Evolutionary conservation across 148 eudicot species (phyloP).

Genomic region (Silene uniflora): DNA sequence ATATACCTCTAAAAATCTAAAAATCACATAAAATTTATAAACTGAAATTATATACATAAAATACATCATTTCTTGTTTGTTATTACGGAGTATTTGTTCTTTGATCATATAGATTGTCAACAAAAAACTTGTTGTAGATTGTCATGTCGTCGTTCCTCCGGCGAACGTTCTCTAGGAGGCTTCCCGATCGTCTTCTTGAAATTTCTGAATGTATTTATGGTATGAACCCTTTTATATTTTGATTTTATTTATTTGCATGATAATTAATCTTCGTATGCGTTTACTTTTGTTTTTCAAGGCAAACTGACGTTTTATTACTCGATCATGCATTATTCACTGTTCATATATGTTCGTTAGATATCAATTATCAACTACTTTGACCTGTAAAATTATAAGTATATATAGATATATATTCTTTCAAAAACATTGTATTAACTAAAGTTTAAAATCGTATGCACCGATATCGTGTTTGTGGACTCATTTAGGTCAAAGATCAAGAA

Average conservation of each 20-base stretch:
- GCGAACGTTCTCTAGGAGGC: conserved; percentile 37
- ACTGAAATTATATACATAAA: background rate
- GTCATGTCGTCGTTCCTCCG: conserved; percentile 35
- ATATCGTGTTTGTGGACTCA: no score
- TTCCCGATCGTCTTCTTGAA: conserved; percentile 42
- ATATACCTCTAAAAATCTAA: no score
- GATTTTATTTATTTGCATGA: background rate
- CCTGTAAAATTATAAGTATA: no score
- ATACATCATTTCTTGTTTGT: background rate
- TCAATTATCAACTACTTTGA: no score
- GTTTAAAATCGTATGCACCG: no score
- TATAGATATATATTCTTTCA: no score
- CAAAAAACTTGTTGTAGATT: conserved; percentile 1
- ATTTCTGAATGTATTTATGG: conserved; percentile 43
- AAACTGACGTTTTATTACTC: background rate
- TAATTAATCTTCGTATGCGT: background rate
- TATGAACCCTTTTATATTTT: conserved; percentile 5
- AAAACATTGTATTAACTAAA: no score
- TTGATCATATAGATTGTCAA: background rate
- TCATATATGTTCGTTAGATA: background rate
- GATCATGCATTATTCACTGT: background rate
- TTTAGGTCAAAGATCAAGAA: no score
- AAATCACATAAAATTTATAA: background rate
- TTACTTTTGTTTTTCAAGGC: no score
- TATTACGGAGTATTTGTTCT: background rate